Conservation (phyloP, 164 flowering plant genomes). For the Liriodendron chinense region DNA sequence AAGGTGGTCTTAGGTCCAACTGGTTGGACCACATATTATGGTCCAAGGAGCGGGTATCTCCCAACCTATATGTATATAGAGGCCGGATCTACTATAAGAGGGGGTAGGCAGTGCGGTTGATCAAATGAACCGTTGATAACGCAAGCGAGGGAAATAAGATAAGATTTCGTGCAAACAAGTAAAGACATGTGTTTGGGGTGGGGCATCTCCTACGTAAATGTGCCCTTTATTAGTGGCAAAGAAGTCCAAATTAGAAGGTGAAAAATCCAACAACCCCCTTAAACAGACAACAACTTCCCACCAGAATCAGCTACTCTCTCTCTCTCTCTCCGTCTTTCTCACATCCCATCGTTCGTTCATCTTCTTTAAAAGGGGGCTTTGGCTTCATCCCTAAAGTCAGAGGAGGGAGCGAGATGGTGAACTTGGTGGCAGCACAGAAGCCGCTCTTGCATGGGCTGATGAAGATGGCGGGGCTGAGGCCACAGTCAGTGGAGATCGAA, state of each 20-base stretch:
- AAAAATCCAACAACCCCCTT: background rate
- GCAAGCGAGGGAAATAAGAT: background rate
- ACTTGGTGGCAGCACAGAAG: constrained; percentile 74
- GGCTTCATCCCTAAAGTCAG: background rate
- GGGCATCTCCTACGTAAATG: background rate
- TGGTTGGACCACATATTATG: no score
- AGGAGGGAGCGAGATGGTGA: constrained; percentile 57
- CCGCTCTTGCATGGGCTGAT: constrained; percentile 69
- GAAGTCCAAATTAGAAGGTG: background rate
- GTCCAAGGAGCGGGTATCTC: no score
- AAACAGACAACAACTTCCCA: background rate
- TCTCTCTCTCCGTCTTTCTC: background rate
- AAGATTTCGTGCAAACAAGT: background rate
- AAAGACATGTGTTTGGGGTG: background rate
- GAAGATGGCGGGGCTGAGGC: constrained; percentile 73
- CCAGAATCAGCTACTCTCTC: background rate
- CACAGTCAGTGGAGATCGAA: constrained; percentile 59
- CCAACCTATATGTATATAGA: no score
- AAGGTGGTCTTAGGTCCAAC: no score
- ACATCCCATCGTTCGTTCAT: no score
- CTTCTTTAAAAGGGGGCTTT: background rate
- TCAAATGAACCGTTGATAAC: background rate
- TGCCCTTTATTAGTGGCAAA: background rate
- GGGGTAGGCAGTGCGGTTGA: background rate
- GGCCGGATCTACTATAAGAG: no score